Evolutionary conservation across 768 basidiomycete genomes (phyloP).

Genomic region (Phylloporus sp.): DNA sequence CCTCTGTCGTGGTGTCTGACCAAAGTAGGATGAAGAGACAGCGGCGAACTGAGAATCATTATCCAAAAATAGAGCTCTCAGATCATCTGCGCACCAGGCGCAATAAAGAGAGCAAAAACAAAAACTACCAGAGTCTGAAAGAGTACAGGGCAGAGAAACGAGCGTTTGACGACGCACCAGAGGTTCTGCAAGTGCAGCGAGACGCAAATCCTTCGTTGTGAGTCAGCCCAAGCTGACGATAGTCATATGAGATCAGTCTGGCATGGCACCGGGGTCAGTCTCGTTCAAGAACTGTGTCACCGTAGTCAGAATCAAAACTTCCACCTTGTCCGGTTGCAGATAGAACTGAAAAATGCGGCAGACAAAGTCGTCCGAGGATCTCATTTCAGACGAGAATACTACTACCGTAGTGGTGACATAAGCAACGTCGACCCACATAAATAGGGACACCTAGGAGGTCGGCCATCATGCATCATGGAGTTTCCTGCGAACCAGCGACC

Average conservation of each 20-base stretch:
- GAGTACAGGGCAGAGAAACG: background rate
- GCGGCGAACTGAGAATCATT: constrained; percentile 15
- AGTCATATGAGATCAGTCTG: constrained; percentile 5
- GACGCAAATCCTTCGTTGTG: constrained; percentile 1
- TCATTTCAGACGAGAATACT: too few relatives aligned
- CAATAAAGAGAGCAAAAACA: constrained; percentile 8
- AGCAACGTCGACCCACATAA: too few relatives aligned
- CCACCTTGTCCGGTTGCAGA: background rate
- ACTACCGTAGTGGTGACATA: too few relatives aligned
- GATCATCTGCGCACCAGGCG: constrained; percentile 30
- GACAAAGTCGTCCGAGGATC: too few relatives aligned
- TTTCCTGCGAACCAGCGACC: too few relatives aligned
- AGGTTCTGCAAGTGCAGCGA: constrained; percentile 1
- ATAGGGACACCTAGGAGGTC: too few relatives aligned
- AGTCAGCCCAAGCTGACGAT: constrained; percentile 10
- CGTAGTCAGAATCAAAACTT: constrained; percentile 5
- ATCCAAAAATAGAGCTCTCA: constrained; percentile 10
- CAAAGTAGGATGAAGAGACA: constrained; percentile 7
- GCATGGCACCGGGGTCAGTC: background rate
- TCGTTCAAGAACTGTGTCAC: too few relatives aligned
- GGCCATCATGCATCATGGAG: too few relatives aligned
- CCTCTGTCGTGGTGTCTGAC: constrained; percentile 15
- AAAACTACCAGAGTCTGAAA: constrained; percentile 16
- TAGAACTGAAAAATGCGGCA: too few relatives aligned
- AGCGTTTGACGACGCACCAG: background rate